Base-by-base conservation (phyloP, 1,284 basidiomycete genomes). In the Clitocybe nebularis region DNA sequence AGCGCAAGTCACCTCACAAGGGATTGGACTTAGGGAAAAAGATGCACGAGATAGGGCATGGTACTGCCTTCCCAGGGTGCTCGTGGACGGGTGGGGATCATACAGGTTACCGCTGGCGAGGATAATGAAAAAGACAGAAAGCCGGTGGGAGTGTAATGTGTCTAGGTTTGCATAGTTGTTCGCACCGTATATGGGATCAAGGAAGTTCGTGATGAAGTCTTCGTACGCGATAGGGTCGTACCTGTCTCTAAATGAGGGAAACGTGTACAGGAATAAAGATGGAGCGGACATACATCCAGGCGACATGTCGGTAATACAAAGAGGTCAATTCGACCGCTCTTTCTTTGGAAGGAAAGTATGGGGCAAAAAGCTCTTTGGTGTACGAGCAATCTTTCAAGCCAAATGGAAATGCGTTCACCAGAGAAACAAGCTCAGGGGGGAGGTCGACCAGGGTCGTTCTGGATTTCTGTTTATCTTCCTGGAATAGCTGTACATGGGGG, bases 61-160 rank as follows among this genome's bases (percentile, higher is more conserved):
- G 51, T 72, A 75, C 33, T 68, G 66, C 45, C 71, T 60, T 29
- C 67, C 59, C 11, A 61, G 37, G 5, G 49, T 41, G 23, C 49
- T 35, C 23, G 66, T 52, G 30, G 59, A 52, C 5, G 63, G 41
- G 25, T 69, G 53, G 25, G 65, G 46, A 38, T 69, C 69, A 43
- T 69, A 67, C 25, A 71, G 52, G 5, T 60, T 54, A 4, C 75
- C 75, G 14, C 64, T 63, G 8, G 72, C 72, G 4, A 79, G 50
- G 11, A 74, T 44, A 35, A 71, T 64, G 50, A 77, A 77, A 51
- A 78, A 74, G 16, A 75, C 61, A 6, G 75, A 61, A 8, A 79
- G 60, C 20, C 62, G 57, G 47, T 78, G 75, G 1, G 74, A 60
- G 41, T 74, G 71, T 8, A 75, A 43, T 5, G 35, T 41, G 14